Base-by-base conservation (phyloP, 2,329 filamentous ascomycete species). In the Cyphellophora europaea region DNA sequence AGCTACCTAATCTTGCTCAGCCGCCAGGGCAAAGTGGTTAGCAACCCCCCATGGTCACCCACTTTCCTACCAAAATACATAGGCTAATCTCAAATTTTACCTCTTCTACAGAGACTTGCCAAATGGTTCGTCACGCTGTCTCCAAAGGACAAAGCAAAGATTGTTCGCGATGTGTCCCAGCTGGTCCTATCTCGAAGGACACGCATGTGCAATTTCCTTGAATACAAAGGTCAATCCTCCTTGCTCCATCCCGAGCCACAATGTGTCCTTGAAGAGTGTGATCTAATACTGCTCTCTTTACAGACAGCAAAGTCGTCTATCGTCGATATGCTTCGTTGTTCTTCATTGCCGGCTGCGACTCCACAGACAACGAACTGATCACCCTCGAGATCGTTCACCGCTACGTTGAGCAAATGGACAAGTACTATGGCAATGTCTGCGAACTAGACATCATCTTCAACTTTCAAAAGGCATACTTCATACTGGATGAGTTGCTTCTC, bases 361-460 rank as follows among this genome's bases (percentile, higher is more conserved):
- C 88, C n/a, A 87, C 86, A 45, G 91, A 98, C 64, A 98, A 98
- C 64, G 91, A 98, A 59, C 70, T 98, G 56, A 95, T 96, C 59
- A 94, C 86, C 15, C 85, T 98, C 57, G 91, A 98, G 63, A 87
- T 98, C 57, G 93, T 98, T 53, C 91, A 98, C 63, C 86, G 91
- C 64, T 98, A 98, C 60, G 91, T 98, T 56, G 91, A 98, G 64
- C 91, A 98, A 66, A 98, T 98, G 91, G 91, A 98, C 72, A 98
- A 98, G 63, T 98, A 98, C 69, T 98, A 96, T 62, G 91, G 91
- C 62, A 98, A 98, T 61, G 91, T 98, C 41, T 98, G 91, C 78
- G 91, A 98, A 67, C 76, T 98, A 47, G 88, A 96, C 61, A 95
- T 96, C 64, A 98, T 98, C 61, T 98, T 98, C 75, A 96, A 94